Evolutionary conservation across 345 rosid species (phyloP).

Genomic region (Noccaea bulbosa): DNA sequence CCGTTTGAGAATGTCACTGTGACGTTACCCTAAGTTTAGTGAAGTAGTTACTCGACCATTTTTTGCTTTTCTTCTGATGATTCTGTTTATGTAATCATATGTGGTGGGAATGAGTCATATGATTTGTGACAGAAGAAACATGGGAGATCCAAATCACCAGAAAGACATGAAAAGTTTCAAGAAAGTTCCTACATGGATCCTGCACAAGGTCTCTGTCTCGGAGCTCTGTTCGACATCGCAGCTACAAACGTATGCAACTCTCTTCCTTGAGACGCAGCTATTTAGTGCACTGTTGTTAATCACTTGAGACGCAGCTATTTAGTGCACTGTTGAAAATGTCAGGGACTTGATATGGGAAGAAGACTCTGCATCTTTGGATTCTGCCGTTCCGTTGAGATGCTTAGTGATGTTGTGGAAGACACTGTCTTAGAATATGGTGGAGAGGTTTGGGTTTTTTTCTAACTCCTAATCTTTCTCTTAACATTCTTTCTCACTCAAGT

Average conservation of each 20-base stretch:
- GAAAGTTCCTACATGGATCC: slow-evolving; percentile 95
- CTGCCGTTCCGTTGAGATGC: slow-evolving; percentile 97
- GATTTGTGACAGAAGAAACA: slow-evolving; percentile 59
- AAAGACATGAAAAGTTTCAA: slow-evolving; percentile 64
- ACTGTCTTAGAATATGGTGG: slow-evolving; percentile 93
- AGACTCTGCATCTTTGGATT: slow-evolving; percentile 93
- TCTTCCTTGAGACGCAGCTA: too few species aligned
- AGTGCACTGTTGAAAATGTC: slow-evolving; percentile 16
- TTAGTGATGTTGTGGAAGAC: slow-evolving; percentile 92
- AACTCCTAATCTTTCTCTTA: neutral
- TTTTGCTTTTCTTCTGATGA: slow-evolving; percentile 3
- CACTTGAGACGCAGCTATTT: neutral
- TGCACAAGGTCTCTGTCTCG: slow-evolving; percentile 75
- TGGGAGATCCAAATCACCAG: slow-evolving; percentile 52
- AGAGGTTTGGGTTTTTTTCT: slow-evolving; percentile 55
- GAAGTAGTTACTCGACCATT: neutral
- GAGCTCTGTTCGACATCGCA: slow-evolving; percentile 89
- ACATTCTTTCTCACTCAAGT: neutral
- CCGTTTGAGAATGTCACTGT: slow-evolving; percentile 1
- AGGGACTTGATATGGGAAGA: slow-evolving; percentile 96
- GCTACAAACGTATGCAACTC: slow-evolving; percentile 74
- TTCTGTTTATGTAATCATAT: slow-evolving; percentile 4
- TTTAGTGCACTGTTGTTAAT: neutral
- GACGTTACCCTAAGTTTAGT: neutral
- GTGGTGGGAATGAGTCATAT: neutral